Evolutionary conservation across 2,329 filamentous ascomycete genomes (phyloP), one percentile per base, ranked within the genome.

Genomic region (Penicillium verrucosum): DNA sequence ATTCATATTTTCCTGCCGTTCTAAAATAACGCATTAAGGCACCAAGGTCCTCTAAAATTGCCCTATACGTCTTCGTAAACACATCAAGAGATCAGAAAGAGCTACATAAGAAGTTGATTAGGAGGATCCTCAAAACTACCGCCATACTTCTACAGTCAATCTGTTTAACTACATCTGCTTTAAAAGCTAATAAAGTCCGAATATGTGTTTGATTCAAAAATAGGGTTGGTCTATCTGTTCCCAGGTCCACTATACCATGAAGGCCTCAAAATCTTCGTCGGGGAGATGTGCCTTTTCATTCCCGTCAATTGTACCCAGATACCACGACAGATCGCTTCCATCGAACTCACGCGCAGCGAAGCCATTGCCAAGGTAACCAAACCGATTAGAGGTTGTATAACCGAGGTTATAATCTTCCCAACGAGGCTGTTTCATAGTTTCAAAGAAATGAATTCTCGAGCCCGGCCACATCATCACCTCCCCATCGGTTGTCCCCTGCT

Each of bases 381-480:
- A 65, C 11, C 54, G 49, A 42, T 66, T 65, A 5, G 36, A 23
- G 5, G 56, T 51, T 3, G 46, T 52, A 42, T 66, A 68, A 14
- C 41, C 44, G n/a, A 66, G 44, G 14, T 63, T 46, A 36, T 61
- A 70, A 27, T 70, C 67, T 49, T 70, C 68, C 51, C 55, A 70
- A 23, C 65, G 61, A 4, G 62, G 62, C 9, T 51, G 38, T 29
- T 63, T 56, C 54, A 70, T 54, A 5, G 56, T 58, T 11, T 68
- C 60, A 37, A 68, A 66, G 51, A 62, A 68, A 38, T 68, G 66
- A 8, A 69, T 57, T 14, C 66, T 43, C 0, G 59, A 60, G 9
- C 62, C 64, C 0, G 65, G 65, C 59, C 61, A 66, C 57, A 64
- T 65, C 57, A 58, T 57, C 2, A 60, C 42, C 29, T 54, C 53